These are phyloP conservation scores for Hydnomerulius pinastri DNA, from an alignment of 768 basidiomycete species.

Conservation along the genomic window DNA sequence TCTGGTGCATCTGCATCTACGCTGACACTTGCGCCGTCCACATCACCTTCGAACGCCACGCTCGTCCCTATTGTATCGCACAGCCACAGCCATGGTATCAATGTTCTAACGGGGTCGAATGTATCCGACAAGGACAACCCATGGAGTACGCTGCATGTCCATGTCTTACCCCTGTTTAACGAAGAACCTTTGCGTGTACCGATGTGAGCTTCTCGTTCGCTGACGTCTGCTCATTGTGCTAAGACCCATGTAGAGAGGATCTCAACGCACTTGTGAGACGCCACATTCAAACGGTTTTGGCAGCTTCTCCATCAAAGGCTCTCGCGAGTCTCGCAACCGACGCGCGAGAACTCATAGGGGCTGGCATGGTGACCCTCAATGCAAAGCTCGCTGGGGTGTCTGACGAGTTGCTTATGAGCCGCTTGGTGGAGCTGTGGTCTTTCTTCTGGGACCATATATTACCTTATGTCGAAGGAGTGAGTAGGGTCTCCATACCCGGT, in stretches of 20 bases:
- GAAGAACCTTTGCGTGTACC: conserved; percentile 83
- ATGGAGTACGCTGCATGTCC: conserved; percentile 83
- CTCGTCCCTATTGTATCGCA: conserved; percentile 38
- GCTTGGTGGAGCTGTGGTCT: conserved; percentile 86
- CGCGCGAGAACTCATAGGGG: conserved; percentile 77
- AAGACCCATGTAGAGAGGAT: conserved; percentile 65
- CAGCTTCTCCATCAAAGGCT: conserved; percentile 73
- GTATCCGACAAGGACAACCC: conserved; percentile 60
- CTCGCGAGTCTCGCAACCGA: conserved; percentile 75
- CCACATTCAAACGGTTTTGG: conserved; percentile 74
- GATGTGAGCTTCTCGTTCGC: conserved; percentile 53
- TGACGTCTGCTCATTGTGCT: background rate
- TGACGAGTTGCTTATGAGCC: conserved; percentile 73
- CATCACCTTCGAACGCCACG: conserved; percentile 37
- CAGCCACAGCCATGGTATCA: conserved; percentile 19
- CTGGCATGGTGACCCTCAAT: conserved; percentile 91
- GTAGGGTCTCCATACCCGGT: conserved; percentile 24
- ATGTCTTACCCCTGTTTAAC: conserved; percentile 90
- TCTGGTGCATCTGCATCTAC: conserved; percentile 49
- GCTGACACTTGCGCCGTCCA: conserved; percentile 43
- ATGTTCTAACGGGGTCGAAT: conserved; percentile 18
- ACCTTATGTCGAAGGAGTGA: conserved; percentile 84
- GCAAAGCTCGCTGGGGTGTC: conserved; percentile 77
- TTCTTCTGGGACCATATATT: conserved; percentile 93
- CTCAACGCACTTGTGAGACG: conserved; percentile 79